Evolutionary conservation across 108 stramenopile species (phyloP).

Genomic region (Cyclotella atomus): DNA sequence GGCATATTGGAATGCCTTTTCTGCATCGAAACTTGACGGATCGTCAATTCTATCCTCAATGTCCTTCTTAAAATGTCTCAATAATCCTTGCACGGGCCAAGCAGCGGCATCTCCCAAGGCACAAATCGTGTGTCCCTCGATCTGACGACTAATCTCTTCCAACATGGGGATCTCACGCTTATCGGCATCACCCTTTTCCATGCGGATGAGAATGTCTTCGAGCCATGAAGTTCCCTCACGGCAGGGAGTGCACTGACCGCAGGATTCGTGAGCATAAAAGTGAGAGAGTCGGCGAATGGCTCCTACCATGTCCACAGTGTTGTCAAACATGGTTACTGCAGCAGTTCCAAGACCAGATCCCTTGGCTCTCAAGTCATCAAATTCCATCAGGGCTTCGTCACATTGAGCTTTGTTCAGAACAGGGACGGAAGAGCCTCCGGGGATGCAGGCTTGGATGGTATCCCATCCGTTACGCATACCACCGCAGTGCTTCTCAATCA

Average conservation of each 20-base stretch:
- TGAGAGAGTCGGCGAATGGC: slow-evolving; percentile 99
- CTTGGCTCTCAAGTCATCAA: slow-evolving; percentile 95
- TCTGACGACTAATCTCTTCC: slow-evolving; percentile 99
- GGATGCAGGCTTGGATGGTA: slow-evolving; percentile 98
- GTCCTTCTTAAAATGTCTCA: slow-evolving; percentile 96
- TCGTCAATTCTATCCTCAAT: slow-evolving; percentile 97
- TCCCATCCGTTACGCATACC: slow-evolving; percentile 99
- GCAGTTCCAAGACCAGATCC: slow-evolving; percentile 98
- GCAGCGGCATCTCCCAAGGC: slow-evolving; percentile 99
- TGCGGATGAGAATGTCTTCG: slow-evolving; percentile 91
- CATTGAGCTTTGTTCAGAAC: slow-evolving; percentile 96
- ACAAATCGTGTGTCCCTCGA: slow-evolving; percentile 99
- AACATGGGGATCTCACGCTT: slow-evolving; percentile 99
- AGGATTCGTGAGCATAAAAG: slow-evolving; percentile 99
- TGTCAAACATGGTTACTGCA: slow-evolving; percentile 99
- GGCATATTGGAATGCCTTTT: slow-evolving; percentile 95
- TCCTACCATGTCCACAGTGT: slow-evolving; percentile 98
- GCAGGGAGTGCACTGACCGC: slow-evolving; percentile 99
- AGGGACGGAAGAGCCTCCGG: slow-evolving; percentile 99
- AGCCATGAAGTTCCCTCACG: slow-evolving; percentile 96
- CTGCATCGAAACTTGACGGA: slow-evolving; percentile 85
- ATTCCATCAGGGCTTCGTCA: slow-evolving; percentile 99
- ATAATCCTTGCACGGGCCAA: slow-evolving; percentile 99
- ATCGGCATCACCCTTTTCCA: slow-evolving; percentile 99
- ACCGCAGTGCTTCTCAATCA: slow-evolving; percentile 99